Conservation (phyloP, 2,329 filamentous ascomycete species). For the Ploettnerulaceae sp. region DNA sequence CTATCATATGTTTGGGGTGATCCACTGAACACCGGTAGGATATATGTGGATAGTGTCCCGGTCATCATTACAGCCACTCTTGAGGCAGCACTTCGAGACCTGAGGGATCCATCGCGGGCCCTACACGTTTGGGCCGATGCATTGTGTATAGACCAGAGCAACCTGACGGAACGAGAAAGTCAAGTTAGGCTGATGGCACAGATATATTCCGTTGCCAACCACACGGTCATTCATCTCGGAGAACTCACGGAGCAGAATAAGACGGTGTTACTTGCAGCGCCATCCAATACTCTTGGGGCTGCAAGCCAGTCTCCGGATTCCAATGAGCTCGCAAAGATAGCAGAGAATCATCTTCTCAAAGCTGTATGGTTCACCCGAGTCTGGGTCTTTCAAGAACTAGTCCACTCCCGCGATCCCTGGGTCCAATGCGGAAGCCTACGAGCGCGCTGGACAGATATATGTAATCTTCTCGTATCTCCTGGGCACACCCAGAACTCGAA, state of each 20-base stretch:
- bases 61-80: constrained; percentile 8
- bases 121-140: constrained; percentile 11
- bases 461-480: constrained; percentile 1
- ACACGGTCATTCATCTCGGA: constrained; percentile 4
- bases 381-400: constrained; percentile 38
- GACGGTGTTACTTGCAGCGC: not conserved
- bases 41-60: not conserved
- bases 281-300: constrained; percentile 4
- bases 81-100: constrained; percentile 1
- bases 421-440: constrained; percentile 6
- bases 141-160: constrained; percentile 12
- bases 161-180: constrained; percentile 2
- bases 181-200: constrained; percentile 11
- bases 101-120: not conserved
- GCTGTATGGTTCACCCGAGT: constrained; percentile 36
- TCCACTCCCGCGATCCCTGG: constrained; percentile 7
- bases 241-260: not conserved
- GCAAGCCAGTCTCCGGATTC: not conserved
- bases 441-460: constrained; percentile 8
- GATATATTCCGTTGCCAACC: constrained; percentile 6
- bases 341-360: constrained; percentile 30
- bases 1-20: constrained; percentile 17
- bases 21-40: not conserved
- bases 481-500: not conserved
- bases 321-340: not conserved